Percentiles rank a stretch among this genome's conserved stretches.
These are phyloP conservation scores for Funneliformis geosporum DNA, from an alignment of 192 early-diverging fungal genomes.

Conservation along the genomic window DNA sequence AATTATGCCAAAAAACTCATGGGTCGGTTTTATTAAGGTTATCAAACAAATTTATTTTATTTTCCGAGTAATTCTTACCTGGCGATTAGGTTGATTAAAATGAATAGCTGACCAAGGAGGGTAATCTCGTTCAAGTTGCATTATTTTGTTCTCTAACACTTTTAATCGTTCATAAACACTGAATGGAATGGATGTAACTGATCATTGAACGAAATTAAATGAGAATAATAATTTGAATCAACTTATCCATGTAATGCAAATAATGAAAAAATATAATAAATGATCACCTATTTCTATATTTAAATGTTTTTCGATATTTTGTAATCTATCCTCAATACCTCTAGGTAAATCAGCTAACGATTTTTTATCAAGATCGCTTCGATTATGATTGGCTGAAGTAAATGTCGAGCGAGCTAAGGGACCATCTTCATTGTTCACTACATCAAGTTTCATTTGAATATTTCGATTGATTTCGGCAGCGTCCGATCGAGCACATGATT, in stretches of 20 bases:
- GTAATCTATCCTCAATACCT: constrained; percentile 62
- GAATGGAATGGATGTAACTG: constrained; percentile 43
- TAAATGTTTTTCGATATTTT: constrained; percentile 74
- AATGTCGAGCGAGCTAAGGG: constrained; percentile 62
- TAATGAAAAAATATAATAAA: constrained; percentile 28
- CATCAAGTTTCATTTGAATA: constrained; percentile 77
- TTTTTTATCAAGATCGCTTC: constrained; percentile 19
- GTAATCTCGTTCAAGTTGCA: constrained; percentile 72
- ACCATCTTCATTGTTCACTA: constrained; percentile 64
- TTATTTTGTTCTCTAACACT: constrained; percentile 76
- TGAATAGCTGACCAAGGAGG: constrained; percentile 79
- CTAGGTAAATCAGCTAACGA: constrained; percentile 15
- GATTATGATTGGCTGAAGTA: constrained; percentile 38
- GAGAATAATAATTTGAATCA: neutral
- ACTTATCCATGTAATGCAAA: neutral
- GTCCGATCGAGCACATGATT: constrained; percentile 30
- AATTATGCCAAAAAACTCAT: too few species aligned
- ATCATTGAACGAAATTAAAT: neutral
- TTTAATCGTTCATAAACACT: constrained; percentile 61
- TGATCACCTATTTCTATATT: constrained; percentile 62
- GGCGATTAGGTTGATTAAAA: constrained; percentile 73
- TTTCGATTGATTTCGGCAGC: constrained; percentile 58
- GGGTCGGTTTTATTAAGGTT: neutral
- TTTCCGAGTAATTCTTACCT: constrained; percentile 33
- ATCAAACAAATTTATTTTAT: neutral